phyloP scores from a whole-genome alignment of 306 rosid species.

The Ceratonia siliqua region DNA sequence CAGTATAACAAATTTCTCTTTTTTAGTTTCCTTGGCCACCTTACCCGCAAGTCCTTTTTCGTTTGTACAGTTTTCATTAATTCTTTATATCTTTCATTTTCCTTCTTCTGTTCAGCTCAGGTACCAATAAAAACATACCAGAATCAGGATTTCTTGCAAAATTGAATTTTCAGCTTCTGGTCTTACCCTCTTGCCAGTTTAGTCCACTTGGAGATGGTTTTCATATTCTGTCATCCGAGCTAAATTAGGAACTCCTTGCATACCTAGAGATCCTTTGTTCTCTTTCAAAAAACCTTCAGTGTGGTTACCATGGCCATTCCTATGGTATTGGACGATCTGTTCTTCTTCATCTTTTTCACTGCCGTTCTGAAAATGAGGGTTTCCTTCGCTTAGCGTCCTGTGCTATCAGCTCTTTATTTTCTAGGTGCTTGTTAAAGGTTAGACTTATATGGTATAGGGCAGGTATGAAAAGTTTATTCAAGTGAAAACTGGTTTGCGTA shows the following conservation, averaged over 20 bases:
- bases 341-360: conserved; percentile 20
- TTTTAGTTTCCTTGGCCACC: not conserved
- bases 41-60: conserved; percentile 34
- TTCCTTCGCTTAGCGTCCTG: conserved; percentile 32
- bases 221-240: conserved; percentile 6
- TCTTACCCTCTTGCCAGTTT: no score
- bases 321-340: not conserved
- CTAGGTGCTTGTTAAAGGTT: not conserved
- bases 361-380: conserved; percentile 33
- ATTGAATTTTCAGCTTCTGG: conserved; percentile 23
- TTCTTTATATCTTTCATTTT: conserved; percentile 33
- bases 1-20: not conserved
- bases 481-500: not conserved
- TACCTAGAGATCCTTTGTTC: not conserved
- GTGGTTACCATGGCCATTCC: not conserved
- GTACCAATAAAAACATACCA: conserved; percentile 35
- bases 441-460: no score
- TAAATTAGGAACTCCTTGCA: not conserved
- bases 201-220: no score
- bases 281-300: not conserved
- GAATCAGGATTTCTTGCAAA: conserved; percentile 48
- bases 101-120: conserved; percentile 30
- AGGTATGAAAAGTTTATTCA: conserved; percentile 16
- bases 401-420: conserved; percentile 10
- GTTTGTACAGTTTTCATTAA: conserved; percentile 34